Base-by-base conservation (phyloP, 1,284 basidiomycete species). In the Dichomitus squalens region DNA sequence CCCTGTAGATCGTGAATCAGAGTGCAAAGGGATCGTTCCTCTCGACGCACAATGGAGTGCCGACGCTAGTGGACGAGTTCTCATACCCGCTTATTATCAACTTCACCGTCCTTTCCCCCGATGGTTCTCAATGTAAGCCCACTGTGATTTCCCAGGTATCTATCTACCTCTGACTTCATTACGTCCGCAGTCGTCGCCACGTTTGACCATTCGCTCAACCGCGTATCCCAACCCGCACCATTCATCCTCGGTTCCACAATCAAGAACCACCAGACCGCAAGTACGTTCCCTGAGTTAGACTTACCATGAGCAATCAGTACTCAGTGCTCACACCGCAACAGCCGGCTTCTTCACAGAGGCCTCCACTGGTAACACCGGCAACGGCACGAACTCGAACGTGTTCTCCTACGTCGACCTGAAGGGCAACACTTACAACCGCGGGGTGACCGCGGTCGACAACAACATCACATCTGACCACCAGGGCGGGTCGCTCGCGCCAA, bases 151-250 rank as follows among this genome's bases (percentile, higher is more conserved):
- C 18, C 31, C 11, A 7, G 9, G 11, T 1, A 18, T 8, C 16
- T 8, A n/a, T 18, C n/a, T 46, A n/a, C 11, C 8, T 12, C 31
- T 47, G 44, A 47, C 18, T n/a, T n/a, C n/a, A n/a, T n/a, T n/a
- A 35, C 52, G 12, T 18, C 11, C 33, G 3, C 33, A 89, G 86
- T 81, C 64, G 74, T 74, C 49, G 75, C 81, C 1, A 66, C 70
- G 7, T 80, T 91, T 61, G 87, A 91, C 64, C 88, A 90, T 66
- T 86, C 84, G 0, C 92, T 90, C 66, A 72, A 83, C 54, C 82
- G 88, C 18, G 73, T 75, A 14, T 72, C 86, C 35, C 68, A 80
- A 14, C 87, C 87, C 1, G 76, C 77, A 41, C 85, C 87, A 1
- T 83, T 88, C 63, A 79, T 83, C 49, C 68, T 83, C 1, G 78